Percentiles rank a stretch among this genome's conserved stretches.
Evolutionary conservation across 2,329 filamentous ascomycete species (phyloP).

Genomic region (Exophiala xenobiotica): DNA sequence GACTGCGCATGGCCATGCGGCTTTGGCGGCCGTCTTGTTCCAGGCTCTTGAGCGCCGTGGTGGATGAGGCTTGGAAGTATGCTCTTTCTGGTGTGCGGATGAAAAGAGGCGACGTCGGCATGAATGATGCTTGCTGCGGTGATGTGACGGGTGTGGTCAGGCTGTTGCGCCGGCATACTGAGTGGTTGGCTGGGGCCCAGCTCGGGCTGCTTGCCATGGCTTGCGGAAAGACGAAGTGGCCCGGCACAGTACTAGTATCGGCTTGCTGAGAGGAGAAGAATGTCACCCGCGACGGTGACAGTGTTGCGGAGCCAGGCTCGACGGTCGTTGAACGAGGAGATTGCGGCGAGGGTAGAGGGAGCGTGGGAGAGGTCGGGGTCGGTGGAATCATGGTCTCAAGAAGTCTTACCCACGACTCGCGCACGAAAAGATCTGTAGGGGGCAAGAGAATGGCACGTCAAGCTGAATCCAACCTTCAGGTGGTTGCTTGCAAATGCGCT

Average conservation of each 20-base stretch:
- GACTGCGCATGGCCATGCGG: slow-evolving; percentile 20
- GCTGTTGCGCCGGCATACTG: slow-evolving; percentile 18
- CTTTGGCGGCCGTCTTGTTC: slow-evolving; percentile 24
- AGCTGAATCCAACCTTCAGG: no score
- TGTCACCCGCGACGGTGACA: background rate
- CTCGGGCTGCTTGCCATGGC: background rate
- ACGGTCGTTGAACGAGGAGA: background rate
- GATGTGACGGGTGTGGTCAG: slow-evolving; percentile 16
- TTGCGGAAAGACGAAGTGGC: background rate
- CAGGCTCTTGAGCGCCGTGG: background rate
- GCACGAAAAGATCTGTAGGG: no score
- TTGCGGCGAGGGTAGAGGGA: background rate
- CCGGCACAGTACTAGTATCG: no score
- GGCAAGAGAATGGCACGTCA: no score
- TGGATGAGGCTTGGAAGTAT: slow-evolving; percentile 7
- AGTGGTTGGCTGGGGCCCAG: slow-evolving; percentile 7
- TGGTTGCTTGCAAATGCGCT: background rate
- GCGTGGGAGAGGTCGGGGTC: background rate
- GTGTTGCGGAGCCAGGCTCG: background rate
- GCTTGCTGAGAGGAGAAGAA: background rate
- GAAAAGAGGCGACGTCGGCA: background rate
- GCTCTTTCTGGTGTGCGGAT: slow-evolving; percentile 8
- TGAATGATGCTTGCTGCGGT: slow-evolving; percentile 7
- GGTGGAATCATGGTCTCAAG: background rate
- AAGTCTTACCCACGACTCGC: background rate